Evolutionary conservation across 495 filamentous ascomycete genomes (phyloP), one percentile per base, ranked within the genome.

Genomic region (Trichocladium uniseriatum): DNA sequence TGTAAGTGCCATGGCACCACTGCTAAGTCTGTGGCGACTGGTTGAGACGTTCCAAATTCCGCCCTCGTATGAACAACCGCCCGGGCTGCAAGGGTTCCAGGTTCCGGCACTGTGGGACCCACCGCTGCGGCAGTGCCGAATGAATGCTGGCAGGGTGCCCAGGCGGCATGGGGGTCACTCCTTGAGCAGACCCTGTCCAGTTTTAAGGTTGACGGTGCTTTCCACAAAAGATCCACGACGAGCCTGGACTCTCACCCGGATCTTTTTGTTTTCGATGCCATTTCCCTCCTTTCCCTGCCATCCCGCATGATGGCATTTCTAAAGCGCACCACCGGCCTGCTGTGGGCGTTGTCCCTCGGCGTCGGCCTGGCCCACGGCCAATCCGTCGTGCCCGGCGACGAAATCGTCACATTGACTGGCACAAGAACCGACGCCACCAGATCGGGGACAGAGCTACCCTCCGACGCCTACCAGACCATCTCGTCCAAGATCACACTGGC

Each of bases 401-500:
- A 61, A 20, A 29, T 70, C 40, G 70, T 61, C 38, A 63, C 67
- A 36, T 36, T 67, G 54, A 64, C 62, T 5, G 66, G 66, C 13
- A 74, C 69, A 11, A 66, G 60, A 48, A 53, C 57, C n/a, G 54
- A 54, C 16, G 24, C 52, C 0, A 58, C 35, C 20, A 50, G 60
- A 42, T 31, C 29, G 7, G 9, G 42, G 11, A 66, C 61, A 7
- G 31, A 24, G 5, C 9, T 22, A 1, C 63, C 67, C 6, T 68
- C 70, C 13, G 63, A 60, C 11, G 48, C 54, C 14, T 74, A 74
- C 52, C 53, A 69, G 45, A 65, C 65, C 3, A 65, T 52, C 41
- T 47, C 60, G 14, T 59, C 67, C 21, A 63, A 63, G 16, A 58
- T 61, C 39, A 72, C 69, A 9, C 51, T 69, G 22, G 59, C 56